Percentiles rank a stretch among this genome's conserved stretches.
phyloP scores from a whole-genome alignment of 352 stramenopile genomes.

The Phytophthora aleatoria region DNA sequence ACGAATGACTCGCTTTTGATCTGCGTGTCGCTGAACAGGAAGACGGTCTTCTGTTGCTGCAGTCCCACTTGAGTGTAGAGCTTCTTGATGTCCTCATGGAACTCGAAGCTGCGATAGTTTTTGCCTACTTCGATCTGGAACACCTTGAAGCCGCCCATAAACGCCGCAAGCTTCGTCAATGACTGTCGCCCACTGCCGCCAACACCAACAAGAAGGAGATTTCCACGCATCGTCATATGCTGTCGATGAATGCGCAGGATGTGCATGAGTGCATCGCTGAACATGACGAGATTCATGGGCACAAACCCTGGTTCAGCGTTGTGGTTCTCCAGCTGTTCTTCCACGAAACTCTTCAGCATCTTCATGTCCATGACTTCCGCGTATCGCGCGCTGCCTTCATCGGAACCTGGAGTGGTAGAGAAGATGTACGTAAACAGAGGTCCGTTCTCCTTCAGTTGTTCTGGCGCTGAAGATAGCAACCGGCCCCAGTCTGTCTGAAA shows the following conservation, averaged over 20 bases:
- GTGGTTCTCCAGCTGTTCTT: slow-evolving; percentile 93
- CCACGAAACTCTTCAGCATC: slow-evolving; percentile 86
- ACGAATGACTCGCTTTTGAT: slow-evolving; percentile 95
- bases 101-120: slow-evolving; percentile 91
- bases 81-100: slow-evolving; percentile 94
- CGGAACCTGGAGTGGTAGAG: slow-evolving; percentile 36
- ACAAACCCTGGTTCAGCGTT: slow-evolving; percentile 89
- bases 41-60: slow-evolving; percentile 86
- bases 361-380: slow-evolving; percentile 88
- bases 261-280: slow-evolving; percentile 90
- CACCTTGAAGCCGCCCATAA: slow-evolving; percentile 89
- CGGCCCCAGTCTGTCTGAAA: slow-evolving; percentile 84
- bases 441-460: slow-evolving; percentile 80
- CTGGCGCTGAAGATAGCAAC: slow-evolving; percentile 55
- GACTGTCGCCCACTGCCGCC: slow-evolving; percentile 91
- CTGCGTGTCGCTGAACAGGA: slow-evolving; percentile 94
- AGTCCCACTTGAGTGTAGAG: slow-evolving; percentile 83
- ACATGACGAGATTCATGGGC: slow-evolving; percentile 92
- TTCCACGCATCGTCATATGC: slow-evolving; percentile 88
- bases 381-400: slow-evolving; percentile 54
- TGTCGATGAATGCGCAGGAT: slow-evolving; percentile 92
- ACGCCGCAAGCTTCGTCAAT: slow-evolving; percentile 86
- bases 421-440: slow-evolving; percentile 86
- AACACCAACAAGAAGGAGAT: slow-evolving; percentile 92
- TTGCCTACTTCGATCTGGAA: slow-evolving; percentile 96